Evolutionary conservation across 2,329 filamentous ascomycete genomes (phyloP), one percentile per base, ranked within the genome.

Genomic region (Fusarium cyanostomum): DNA sequence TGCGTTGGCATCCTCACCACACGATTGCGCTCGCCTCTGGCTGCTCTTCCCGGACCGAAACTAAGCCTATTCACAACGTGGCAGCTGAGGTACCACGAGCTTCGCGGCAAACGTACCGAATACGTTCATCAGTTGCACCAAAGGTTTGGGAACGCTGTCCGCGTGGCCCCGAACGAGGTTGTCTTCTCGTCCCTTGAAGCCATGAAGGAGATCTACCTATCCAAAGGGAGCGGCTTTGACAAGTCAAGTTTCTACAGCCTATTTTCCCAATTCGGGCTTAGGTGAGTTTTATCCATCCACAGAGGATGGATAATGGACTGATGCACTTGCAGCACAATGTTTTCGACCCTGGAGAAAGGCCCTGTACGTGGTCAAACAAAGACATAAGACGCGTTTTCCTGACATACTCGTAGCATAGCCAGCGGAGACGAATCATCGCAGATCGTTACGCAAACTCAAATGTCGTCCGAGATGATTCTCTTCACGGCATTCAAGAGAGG

Each of bases 391-490:
- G 5, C 4, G 1, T 3, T 6, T 2, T 7, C 11, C 51, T 62
- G 13, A 65, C 4, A 4, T 2, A 3, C 3, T 8, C 7, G 9
- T 13, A 66, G 64, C 64, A 66, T 15, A 60, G 62, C 6, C 55
- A 63, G 15, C 45, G 55, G 7, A 52, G 59, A 33, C 41, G 59
- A 7, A 30, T 60, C 3, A 51, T 66, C 4, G 63, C 64, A 16
- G 64, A 66, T 15, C 62, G 62, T 24, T 66, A 66, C 5, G 54
- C 64, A 6, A 66, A 66, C 18, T 52, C 64, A 2, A 66, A 66
- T 5, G 28, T 66, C 12, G 39, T 52, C 21, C 48, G 59, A 11
- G 52, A 62, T 10, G 48, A 21, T 4, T 53, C 59, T 11, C 11
- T 66, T 2, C 30, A 38, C 4, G 62, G 59, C 1, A 49, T 66